These are phyloP conservation scores for Akebia trifoliata DNA, from an alignment of 164 flowering plant species.

Conservation along the genomic window DNA sequence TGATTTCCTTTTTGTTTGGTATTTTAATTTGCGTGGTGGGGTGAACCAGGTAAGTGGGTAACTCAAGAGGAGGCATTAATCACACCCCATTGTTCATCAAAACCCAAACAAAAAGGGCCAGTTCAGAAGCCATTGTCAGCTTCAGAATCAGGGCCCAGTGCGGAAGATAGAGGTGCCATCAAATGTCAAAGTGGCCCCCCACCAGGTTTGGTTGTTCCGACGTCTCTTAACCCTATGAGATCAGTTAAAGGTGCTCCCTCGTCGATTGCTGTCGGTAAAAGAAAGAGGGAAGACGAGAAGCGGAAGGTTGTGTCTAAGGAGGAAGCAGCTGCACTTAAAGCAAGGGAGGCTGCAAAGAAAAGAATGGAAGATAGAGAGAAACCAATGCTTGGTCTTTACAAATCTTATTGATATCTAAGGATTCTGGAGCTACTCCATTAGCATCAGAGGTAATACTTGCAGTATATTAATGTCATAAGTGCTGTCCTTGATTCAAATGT, in stretches of 20 bases:
- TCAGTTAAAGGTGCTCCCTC: conserved; percentile 71
- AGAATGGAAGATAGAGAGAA: conserved; percentile 89
- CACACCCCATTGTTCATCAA: conserved; percentile 33
- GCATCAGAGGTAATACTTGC: too few relatives aligned
- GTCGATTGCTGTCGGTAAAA: conserved; percentile 58
- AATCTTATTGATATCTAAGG: conserved; percentile 29
- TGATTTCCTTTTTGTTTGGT: not conserved
- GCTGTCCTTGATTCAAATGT: too few relatives aligned
- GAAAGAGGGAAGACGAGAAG: conserved; percentile 65
- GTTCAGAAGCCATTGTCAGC: conserved; percentile 27
- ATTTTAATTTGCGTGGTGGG: not conserved
- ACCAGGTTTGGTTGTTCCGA: conserved; percentile 63
- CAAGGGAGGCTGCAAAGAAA: conserved; percentile 91
- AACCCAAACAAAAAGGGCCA: conserved; percentile 25
- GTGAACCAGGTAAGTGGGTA: conserved; percentile 79
- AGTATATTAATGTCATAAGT: too few relatives aligned
- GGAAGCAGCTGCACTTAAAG: conserved; percentile 91
- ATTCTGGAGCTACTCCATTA: not conserved
- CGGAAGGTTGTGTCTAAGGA: conserved; percentile 67
- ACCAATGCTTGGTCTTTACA: conserved; percentile 79
- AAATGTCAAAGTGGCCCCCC: conserved; percentile 40
- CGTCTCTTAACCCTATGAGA: conserved; percentile 59
- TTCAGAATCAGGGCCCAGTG: conserved; percentile 17
- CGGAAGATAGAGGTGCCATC: conserved; percentile 29
- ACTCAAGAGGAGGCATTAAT: conserved; percentile 70